phyloP scores from a whole-genome alignment of 305 asterid species.

The Withania somnifera region DNA sequence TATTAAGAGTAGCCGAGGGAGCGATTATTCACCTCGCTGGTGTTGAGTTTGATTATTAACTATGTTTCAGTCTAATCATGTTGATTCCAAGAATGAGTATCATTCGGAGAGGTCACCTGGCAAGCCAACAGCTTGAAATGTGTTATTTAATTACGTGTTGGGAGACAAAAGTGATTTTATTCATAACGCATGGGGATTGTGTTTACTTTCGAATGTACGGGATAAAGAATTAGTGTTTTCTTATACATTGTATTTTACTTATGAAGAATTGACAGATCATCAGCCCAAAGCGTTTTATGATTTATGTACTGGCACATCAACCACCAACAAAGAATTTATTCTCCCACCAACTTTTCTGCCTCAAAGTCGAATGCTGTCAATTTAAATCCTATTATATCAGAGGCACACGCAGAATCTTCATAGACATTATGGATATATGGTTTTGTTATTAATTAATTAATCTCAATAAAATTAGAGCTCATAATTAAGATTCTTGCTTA shows the following conservation, averaged over 20 bases:
- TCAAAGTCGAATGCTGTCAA: not conserved
- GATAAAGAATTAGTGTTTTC: not conserved
- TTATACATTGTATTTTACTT: no score
- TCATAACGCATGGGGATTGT: not conserved
- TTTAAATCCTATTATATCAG: not conserved
- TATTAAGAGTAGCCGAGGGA: no score
- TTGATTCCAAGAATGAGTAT: not conserved
- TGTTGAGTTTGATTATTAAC: not conserved
- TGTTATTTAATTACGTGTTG: not conserved
- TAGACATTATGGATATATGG: not conserved
- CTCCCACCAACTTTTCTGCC: slow-evolving; percentile 1
- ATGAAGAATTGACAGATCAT: not conserved
- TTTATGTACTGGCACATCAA: slow-evolving; percentile 8
- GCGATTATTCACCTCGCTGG: no score
- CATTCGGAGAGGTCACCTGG: not conserved
- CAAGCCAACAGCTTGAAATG: not conserved
- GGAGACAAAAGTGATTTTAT: not conserved
- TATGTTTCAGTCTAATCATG: not conserved
- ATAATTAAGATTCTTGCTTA: slow-evolving; percentile 4
- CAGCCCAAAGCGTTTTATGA: not conserved
- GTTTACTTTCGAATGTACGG: not conserved
- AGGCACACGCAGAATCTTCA: not conserved
- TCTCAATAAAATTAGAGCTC: not conserved
- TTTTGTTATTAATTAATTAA: not conserved
- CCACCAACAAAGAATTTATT: slow-evolving; percentile 5